Conservation (phyloP, 768 basidiomycete genomes). For the Russula sp. region DNA sequence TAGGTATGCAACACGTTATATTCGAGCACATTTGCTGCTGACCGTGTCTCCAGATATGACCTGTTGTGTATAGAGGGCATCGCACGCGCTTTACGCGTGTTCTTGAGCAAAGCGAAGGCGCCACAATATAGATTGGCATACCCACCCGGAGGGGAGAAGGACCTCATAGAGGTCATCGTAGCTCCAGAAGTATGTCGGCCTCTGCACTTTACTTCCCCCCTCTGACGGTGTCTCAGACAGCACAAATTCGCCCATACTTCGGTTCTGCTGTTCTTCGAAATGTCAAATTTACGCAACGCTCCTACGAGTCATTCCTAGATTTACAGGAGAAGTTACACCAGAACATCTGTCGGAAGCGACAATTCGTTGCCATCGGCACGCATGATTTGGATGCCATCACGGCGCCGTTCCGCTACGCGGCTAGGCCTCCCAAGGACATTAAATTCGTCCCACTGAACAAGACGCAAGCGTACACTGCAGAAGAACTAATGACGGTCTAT, state of each 20-base stretch:
- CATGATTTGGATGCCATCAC: slow-evolving; percentile 90
- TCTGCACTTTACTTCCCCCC: neutral
- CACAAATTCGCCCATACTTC: slow-evolving; percentile 81
- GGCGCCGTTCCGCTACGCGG: slow-evolving; percentile 84
- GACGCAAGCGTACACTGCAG: slow-evolving; percentile 69
- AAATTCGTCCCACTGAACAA: slow-evolving; percentile 87
- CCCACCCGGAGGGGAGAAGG: slow-evolving; percentile 58
- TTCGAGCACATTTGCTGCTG: neutral
- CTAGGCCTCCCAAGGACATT: slow-evolving; percentile 76
- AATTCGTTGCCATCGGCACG: slow-evolving; percentile 93
- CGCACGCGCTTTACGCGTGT: slow-evolving; percentile 75
- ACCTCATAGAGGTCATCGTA: slow-evolving; percentile 60
- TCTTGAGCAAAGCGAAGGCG: slow-evolving; percentile 60
- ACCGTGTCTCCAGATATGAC: slow-evolving; percentile 65
- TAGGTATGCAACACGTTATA: slow-evolving; percentile 40
- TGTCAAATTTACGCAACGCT: slow-evolving; percentile 77
- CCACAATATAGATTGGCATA: slow-evolving; percentile 70
- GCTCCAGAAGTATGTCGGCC: slow-evolving; percentile 57
- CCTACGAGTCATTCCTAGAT: slow-evolving; percentile 96
- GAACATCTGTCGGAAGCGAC: slow-evolving; percentile 85
- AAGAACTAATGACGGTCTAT: slow-evolving; percentile 88
- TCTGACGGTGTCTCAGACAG: slow-evolving; percentile 42
- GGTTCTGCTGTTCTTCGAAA: slow-evolving; percentile 88
- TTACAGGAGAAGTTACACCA: slow-evolving; percentile 99
- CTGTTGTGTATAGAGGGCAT: slow-evolving; percentile 96